phyloP scores from a whole-genome alignment of 1,284 basidiomycete genomes.

The Sporisorium exsertum region DNA sequence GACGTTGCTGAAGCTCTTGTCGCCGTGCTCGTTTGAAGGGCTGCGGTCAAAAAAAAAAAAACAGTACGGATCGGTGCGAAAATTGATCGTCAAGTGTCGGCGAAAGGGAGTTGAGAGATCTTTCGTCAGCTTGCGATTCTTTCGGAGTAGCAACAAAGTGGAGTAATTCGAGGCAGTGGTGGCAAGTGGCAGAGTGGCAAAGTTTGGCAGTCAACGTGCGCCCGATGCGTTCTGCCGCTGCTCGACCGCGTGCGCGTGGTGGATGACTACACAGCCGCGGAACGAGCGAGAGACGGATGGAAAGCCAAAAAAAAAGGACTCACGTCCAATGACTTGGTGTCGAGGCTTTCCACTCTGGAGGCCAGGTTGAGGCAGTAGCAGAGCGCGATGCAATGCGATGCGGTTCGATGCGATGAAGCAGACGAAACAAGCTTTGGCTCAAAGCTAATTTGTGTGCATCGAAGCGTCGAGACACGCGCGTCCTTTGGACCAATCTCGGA shows the following conservation, averaged over 20 bases:
- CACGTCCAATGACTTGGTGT: neutral
- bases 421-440: neutral
- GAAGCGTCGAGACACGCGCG: conserved; percentile 5
- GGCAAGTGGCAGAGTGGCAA: no score
- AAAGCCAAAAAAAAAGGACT: neutral
- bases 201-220: neutral
- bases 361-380: neutral
- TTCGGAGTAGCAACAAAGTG: neutral
- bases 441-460: conserved; percentile 8
- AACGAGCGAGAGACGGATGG: neutral
- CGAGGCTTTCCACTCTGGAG: neutral
- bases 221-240: neutral
- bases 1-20: conserved; percentile 52
- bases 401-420: neutral
- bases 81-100: neutral
- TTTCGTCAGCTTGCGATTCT: conserved; percentile 6
- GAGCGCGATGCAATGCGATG: neutral
- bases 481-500: conserved; percentile 8
- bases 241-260: neutral
- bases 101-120: neutral
- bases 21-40: conserved; percentile 31
- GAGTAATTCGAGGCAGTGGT: neutral
- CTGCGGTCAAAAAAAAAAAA: conserved; percentile 6
- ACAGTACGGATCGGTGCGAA: neutral
- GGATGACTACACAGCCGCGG: neutral